Evolutionary conservation across 2,329 filamentous ascomycete genomes (phyloP), one percentile per base, ranked within the genome.

Genomic region (Exophiala alcalophila): DNA sequence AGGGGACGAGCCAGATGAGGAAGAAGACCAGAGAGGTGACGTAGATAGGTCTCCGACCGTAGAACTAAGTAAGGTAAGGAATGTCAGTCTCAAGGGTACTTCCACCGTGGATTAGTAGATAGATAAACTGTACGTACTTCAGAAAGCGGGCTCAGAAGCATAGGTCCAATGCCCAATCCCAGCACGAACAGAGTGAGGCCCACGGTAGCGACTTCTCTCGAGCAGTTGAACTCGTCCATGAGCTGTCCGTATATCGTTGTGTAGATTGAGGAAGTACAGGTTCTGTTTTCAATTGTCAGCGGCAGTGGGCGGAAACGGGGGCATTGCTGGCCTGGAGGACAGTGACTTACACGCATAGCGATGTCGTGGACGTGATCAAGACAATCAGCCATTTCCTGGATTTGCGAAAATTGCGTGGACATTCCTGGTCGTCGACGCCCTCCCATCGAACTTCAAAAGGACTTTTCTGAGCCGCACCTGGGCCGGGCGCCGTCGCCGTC

Each of bases 11-110:
- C 77, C 84, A 94, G 50, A 94, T 76, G 30, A 89, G 56, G 61
- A 89, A 94, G 54, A 84, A 73, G 3, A 72, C 62, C 64, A 89
- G 91, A 0, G 86, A 83, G 18, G 72, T 67, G 25, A 94, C 72
- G 61, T 94, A 95, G 58, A 94, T 86, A 19, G 83, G 83, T 38
- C 86, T 72, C n/a, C 88, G 78, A 29, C 89, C 89, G 62, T 87
- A 94, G 63, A 94, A 92, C 63, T 85, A 80, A 49, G 78, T 81
- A 40, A 84, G 61, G 0, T 80, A 81, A 26, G 73, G 76, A 56
- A 80, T 62, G 31, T 83, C 67, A 54, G 83, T 72, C n/a, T 81
- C 80, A 0, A 80, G 80, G 31, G 80, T 55, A 14, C 63, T 65
- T 61, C 86, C 77, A n/a, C 89, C 90, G 36, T 87, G 73, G 34